These are phyloP conservation scores for Dactylella cylindrospora DNA, from an alignment of 2,329 filamentous ascomycete genomes.

Conservation along the genomic window DNA sequence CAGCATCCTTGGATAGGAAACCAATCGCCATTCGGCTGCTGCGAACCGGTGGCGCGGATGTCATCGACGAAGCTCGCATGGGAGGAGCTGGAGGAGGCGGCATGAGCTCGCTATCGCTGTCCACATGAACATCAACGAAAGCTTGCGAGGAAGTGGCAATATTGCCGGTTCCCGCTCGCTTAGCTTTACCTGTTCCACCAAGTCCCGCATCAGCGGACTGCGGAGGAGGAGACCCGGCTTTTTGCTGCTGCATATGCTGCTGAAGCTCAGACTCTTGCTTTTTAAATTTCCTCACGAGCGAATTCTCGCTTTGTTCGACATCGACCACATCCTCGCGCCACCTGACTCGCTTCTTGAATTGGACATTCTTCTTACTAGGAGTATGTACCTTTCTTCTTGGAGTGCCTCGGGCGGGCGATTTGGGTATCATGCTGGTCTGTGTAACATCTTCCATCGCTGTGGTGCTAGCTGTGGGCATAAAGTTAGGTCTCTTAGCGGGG, in stretches of 20 bases:
- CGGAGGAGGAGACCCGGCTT: conserved; percentile 21
- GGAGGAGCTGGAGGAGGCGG: conserved; percentile 39
- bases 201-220: conserved; percentile 23
- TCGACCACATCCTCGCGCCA: conserved; percentile 92
- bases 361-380: conserved; percentile 57
- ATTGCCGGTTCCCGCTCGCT: conserved; percentile 24
- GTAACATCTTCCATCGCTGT: conserved; percentile 51
- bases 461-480: conserved; percentile 9
- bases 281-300: conserved; percentile 88
- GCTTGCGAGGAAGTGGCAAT: conserved; percentile 33
- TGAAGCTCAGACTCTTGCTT: conserved; percentile 64
- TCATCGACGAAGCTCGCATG: conserved; percentile 33
- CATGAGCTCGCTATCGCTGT: conserved; percentile 42
- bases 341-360: conserved; percentile 71
- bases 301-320: conserved; percentile 57
- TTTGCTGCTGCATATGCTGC: conserved; percentile 56
- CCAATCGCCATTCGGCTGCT: conserved; percentile 45
- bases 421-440: conserved; percentile 58
- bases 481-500: conserved; percentile 34
- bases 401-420: conserved; percentile 42
- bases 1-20: conserved; percentile 43
- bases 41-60: conserved; percentile 44
- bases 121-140: conserved; percentile 41
- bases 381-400: conserved; percentile 48
- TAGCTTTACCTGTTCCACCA: conserved; percentile 30